Evolutionary conservation across 139 green algal species (phyloP), one percentile per base, ranked within the genome.

Genomic region (Chlamydomonas applanata): DNA sequence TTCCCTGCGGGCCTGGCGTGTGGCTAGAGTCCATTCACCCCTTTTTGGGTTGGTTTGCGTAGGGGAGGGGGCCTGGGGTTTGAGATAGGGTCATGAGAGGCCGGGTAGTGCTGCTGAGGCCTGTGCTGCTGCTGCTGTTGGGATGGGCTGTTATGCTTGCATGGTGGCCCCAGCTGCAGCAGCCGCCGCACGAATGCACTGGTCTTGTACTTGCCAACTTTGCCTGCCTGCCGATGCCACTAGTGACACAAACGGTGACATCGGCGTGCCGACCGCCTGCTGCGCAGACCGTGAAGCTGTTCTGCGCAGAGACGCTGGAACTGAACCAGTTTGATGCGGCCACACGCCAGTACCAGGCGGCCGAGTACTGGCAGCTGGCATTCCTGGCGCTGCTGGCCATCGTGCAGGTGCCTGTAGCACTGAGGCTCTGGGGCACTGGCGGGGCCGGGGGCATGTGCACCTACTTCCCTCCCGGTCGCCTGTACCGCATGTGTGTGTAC

Each of bases 231-330:
- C n/a, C n/a, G n/a, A n/a, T n/a, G n/a, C n/a, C n/a, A n/a, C n/a
- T n/a, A n/a, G n/a, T n/a, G n/a, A n/a, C n/a, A n/a, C n/a, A n/a
- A n/a, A n/a, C n/a, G n/a, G n/a, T n/a, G n/a, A n/a, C n/a, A n/a
- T n/a, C n/a, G n/a, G n/a, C n/a, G n/a, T n/a, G n/a, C n/a, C n/a
- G n/a, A n/a, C n/a, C n/a, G n/a, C n/a, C n/a, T n/a, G n/a, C n/a
- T n/a, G n/a, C n/a, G 59, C n/a, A 96, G 70, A 95, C 91, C 0
- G 79, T 89, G 52, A 91, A 91, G 75, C 88, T 90, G 66, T 97
- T 97, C 79, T 87, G 75, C 76, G 92, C 92, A 57, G 92, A 97
- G 81, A 32, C 57, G 4, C 78, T 91, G 57, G 91, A 96, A 79
- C 71, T 85, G 4, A 13, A 62, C 3, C 71, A 76, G 4, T 95